A percentile compares a stretch with the other conserved stretches of the same genome.
Evolutionary conservation across 2,329 filamentous ascomycete genomes (phyloP).

Genomic region (Colletotrichum coccodes): DNA sequence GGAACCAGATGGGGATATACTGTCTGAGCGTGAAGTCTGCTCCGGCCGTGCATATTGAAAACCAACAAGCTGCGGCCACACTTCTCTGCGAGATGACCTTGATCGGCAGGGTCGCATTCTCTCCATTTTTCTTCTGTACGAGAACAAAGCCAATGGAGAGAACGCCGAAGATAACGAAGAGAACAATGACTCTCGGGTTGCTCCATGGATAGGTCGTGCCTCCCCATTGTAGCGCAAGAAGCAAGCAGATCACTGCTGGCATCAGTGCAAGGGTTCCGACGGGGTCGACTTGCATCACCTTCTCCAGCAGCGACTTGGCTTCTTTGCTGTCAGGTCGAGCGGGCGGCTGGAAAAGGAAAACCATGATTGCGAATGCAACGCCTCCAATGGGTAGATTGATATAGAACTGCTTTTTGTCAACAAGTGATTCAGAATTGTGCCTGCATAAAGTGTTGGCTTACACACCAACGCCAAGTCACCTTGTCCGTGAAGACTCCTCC

Average conservation of each 20-base stretch:
- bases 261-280: slow-evolving; percentile 36
- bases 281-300: slow-evolving; percentile 36
- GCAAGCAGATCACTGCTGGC: slow-evolving; percentile 46
- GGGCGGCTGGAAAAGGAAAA: slow-evolving; percentile 37
- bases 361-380: slow-evolving; percentile 37
- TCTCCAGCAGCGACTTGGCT: neutral
- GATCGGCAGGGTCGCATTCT: slow-evolving; percentile 48
- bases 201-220: slow-evolving; percentile 46
- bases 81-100: slow-evolving; percentile 46
- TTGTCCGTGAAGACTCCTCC: slow-evolving; percentile 41
- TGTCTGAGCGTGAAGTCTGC: slow-evolving; percentile 40
- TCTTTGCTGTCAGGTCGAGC: neutral
- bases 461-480: slow-evolving; percentile 46
- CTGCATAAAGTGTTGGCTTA: neutral
- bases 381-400: slow-evolving; percentile 43
- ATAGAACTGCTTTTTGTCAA: slow-evolving; percentile 33
- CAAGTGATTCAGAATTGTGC: too few species aligned
- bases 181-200: slow-evolving; percentile 42
- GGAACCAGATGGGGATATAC: slow-evolving; percentile 47
- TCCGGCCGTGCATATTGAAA: slow-evolving; percentile 36
- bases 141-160: slow-evolving; percentile 40
- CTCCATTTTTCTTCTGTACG: slow-evolving; percentile 44
- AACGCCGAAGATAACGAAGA: slow-evolving; percentile 44
- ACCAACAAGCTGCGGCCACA: slow-evolving; percentile 37
- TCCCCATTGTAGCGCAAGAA: slow-evolving; percentile 57